Base-by-base conservation (phyloP, 1,284 basidiomycete genomes). In the Pseudozyma hubeiensis region DNA sequence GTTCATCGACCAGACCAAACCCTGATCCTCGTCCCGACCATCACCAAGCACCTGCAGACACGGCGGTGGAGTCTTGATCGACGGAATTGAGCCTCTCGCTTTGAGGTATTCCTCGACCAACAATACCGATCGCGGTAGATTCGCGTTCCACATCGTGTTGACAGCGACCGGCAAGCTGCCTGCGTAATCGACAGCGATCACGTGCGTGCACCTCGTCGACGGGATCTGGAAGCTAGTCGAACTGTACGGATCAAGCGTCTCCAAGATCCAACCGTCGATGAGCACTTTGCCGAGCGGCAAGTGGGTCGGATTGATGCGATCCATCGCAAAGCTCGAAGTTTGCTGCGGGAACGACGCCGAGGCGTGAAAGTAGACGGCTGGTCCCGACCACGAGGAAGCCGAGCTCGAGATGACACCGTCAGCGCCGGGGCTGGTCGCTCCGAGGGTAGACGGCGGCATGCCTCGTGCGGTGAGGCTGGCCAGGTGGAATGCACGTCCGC, bases 191-290 rank as follows among this genome's bases (percentile, higher is more conserved):
- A 97, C 88, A 0, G 93, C 92, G 6, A 92, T 90, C 43, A 97
- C 88, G 70, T 94, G 89, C 50, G 92, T 96, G 85, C 93, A 95
- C 55, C 92, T 87, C 29, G 96, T 94, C 3, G 94, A 97, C 0
- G 96, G 96, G 47, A 99, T 97, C 14, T 93, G 90, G 82, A 95
- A 96, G 78, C 93, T 94, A 84, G 97, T 94, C 64, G 92, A 91
- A 45, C 93, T 93, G 84, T 99, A 99, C 0, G 97, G 96, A 83
- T 99, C 96, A 46, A 99, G 88, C 1, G 95, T 98, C 86, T 99
- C 94, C 74, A 97, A 85, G 46, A 97, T 91, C 97, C 97, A 99
- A 0, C 93, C 96, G 77, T 98, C 94, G 4, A 99, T 87, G 69
- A 93, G 90, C 46, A 95, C 87, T 19, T 91, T 90, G 0, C 94